phyloP scores from a whole-genome alignment of 371 early-diverging fungal genomes.

The Circinella umbellata region DNA sequence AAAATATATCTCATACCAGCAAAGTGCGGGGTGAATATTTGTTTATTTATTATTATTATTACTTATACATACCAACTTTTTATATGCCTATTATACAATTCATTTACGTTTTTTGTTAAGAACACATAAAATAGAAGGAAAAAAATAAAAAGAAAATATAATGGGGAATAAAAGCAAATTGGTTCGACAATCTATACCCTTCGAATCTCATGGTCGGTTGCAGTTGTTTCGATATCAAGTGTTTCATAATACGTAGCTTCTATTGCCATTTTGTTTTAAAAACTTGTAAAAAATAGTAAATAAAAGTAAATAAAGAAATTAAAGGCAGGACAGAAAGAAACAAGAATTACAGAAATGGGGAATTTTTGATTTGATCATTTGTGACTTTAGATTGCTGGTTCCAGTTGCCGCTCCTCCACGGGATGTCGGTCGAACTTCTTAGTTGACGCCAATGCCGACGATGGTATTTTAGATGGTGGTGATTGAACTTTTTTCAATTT shows the following conservation, averaged over 20 bases:
- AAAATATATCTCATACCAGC: no score
- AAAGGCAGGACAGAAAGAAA: not conserved
- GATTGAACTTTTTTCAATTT: conserved; percentile 6
- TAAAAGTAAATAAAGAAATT: not conserved
- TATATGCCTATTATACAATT: conserved; percentile 72
- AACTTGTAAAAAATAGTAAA: conserved; percentile 6
- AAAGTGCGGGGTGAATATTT: no score
- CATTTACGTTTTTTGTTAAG: not conserved
- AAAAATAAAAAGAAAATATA: not conserved
- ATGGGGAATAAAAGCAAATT: not conserved
- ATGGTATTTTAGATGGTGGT: conserved; percentile 4
- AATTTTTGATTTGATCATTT: not conserved
- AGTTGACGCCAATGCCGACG: not conserved
- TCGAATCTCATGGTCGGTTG: conserved; percentile 87
- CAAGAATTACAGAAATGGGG: no score
- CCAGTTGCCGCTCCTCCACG: not conserved
- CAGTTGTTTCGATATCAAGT: conserved; percentile 82
- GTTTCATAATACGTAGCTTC: conserved; percentile 92
- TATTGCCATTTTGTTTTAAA: conserved; percentile 63
- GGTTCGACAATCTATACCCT: conserved; percentile 50
- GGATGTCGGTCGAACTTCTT: not conserved
- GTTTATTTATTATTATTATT: no score
- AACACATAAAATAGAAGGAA: not conserved
- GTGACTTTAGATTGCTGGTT: conserved; percentile 8
- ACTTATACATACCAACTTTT: conserved; percentile 68